Conservation (phyloP, 176 grass and related monocot genomes). For the Saccharum spontaneum region DNA sequence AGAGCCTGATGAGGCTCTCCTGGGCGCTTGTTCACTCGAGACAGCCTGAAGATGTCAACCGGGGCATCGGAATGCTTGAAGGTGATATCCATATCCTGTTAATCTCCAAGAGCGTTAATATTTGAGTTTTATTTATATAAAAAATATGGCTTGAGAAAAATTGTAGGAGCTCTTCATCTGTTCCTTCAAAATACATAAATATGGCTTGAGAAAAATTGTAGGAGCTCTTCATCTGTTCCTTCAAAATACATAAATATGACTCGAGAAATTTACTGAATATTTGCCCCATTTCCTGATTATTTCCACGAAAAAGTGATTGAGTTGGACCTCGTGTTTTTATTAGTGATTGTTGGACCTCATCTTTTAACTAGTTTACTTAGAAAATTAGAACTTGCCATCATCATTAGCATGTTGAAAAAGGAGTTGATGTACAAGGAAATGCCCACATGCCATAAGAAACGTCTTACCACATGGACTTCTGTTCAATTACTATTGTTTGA, state of each 20-base stretch:
- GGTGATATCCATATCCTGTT: constrained; percentile 37
- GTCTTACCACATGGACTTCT: not conserved
- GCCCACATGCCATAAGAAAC: not conserved
- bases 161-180: no score
- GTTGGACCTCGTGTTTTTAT: not conserved
- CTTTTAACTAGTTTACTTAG: not conserved
- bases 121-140: not conserved
- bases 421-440: not conserved
- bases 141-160: not conserved
- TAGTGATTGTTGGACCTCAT: not conserved
- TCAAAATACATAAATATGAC: not conserved
- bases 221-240: no score
- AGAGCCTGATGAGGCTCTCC: constrained; percentile 85
- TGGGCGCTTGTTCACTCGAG: constrained; percentile 92
- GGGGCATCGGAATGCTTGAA: constrained; percentile 92
- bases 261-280: not conserved
- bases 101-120: not conserved
- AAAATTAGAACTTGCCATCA: not conserved
- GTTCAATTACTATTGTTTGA: not conserved
- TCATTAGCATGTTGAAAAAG: not conserved
- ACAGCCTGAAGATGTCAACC: constrained; percentile 85
- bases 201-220: not conserved
- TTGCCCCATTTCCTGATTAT: not conserved
- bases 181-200: no score
- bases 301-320: not conserved